phyloP scores from a whole-genome alignment of 2,329 filamentous ascomycete species.

The Penicillium sp. region DNA sequence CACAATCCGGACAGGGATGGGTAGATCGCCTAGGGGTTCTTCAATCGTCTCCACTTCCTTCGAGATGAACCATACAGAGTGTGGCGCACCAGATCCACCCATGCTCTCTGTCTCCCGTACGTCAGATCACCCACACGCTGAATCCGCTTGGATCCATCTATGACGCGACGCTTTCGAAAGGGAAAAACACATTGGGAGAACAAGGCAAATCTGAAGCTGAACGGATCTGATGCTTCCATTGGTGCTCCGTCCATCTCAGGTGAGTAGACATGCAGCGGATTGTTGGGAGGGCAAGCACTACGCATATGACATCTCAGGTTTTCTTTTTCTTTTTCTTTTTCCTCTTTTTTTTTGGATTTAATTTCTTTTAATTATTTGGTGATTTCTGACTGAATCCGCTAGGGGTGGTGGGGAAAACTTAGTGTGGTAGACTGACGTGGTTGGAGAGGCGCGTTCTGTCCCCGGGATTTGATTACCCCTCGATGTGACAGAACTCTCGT shows the following conservation, averaged over 20 bases:
- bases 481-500: conserved; percentile 10
- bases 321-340: neutral
- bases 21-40: conserved; percentile 21
- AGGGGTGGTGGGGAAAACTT: conserved; percentile 1
- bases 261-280: neutral
- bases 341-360: neutral
- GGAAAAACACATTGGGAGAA: neutral
- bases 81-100: conserved; percentile 17
- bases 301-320: conserved; percentile 37
- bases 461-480: conserved; percentile 5
- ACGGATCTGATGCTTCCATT: neutral
- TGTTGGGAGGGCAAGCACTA: conserved; percentile 1
- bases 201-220: neutral
- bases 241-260: neutral
- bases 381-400: neutral
- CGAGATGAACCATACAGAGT: conserved; percentile 18
- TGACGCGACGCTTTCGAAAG: conserved; percentile 3
- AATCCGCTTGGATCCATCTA: conserved; percentile 13
- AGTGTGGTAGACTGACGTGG: conserved; percentile 2
- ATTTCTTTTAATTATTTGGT: neutral
- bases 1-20: conserved; percentile 17
- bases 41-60: conserved; percentile 26
- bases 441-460: neutral
- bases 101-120: conserved; percentile 12
- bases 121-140: conserved; percentile 18